Percentiles rank a stretch among this genome's conserved stretches.
Evolutionary conservation across 148 eudicot genomes (phyloP).

Genomic region (Rhododendron simsii): DNA sequence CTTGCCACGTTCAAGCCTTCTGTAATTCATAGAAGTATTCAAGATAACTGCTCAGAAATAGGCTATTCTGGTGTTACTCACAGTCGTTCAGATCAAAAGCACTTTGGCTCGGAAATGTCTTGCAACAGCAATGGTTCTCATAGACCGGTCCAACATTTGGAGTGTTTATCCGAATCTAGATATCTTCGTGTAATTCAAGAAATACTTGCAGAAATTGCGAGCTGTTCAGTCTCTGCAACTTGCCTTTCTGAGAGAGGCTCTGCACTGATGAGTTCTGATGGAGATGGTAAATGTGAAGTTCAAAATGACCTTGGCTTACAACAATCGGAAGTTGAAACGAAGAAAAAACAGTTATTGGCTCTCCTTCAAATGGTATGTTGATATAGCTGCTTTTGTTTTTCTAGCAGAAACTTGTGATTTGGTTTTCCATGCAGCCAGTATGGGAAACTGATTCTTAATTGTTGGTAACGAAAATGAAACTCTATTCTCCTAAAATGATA

Average conservation of each 20-base stretch:
- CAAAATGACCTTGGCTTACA: constrained; percentile 21
- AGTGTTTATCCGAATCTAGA: constrained; percentile 42
- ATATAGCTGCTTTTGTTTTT: neutral
- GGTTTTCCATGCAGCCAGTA: neutral
- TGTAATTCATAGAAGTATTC: constrained; percentile 25
- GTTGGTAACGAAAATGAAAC: neutral
- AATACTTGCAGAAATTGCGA: constrained; percentile 66
- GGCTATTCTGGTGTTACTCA: constrained; percentile 26
- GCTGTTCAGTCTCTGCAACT: constrained; percentile 30
- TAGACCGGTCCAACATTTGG: constrained; percentile 32
- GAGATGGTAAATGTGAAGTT: constrained; percentile 20
- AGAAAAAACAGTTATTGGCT: constrained; percentile 61
- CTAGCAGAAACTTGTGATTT: neutral
- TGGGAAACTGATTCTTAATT: neutral
- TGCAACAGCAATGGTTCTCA: constrained; percentile 32
- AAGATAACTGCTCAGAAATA: constrained; percentile 43
- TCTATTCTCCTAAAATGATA: neutral
- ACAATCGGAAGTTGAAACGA: constrained; percentile 39
- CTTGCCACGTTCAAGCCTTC: constrained; percentile 49
- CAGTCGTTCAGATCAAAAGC: constrained; percentile 27
- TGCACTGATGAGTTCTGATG: constrained; percentile 23
- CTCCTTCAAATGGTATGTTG: constrained; percentile 72
- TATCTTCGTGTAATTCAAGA: constrained; percentile 60
- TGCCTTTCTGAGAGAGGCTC: constrained; percentile 17
- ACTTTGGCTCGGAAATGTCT: constrained; percentile 32